Base-by-base conservation (phyloP, 352 stramenopile species). In the Saprolegnia parasitica region DNA sequence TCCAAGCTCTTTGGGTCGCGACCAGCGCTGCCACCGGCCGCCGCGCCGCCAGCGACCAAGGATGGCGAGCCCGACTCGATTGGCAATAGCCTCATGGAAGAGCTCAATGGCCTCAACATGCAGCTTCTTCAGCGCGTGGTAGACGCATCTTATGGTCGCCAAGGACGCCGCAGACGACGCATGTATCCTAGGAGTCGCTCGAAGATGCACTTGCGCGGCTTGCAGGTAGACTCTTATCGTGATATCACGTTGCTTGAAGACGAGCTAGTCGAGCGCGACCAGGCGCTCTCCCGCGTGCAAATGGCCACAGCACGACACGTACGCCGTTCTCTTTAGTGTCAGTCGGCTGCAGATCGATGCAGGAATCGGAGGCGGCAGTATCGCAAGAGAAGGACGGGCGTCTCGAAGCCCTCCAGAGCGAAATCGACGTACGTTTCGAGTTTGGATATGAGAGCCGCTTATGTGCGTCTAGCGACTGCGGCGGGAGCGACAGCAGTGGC, bases 41-140 rank as follows among this genome's bases (percentile, higher is more conserved):
- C 58, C 4, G 13, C 37, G 21, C 6, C 37, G 24, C 10, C 56
- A 8, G 13, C 42, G 13, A 2, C 47, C 24, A 55, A 55, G 5
- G 52, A 60, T 8, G 35, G n/a, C 1, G 21, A 26, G 18, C 49
- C 63, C 21, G 23, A 26, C 16, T 29, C 63, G n/a, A 13, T 18
- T 4, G 39, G n/a, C 16, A 87, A 83, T 29, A 93, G 83, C 56
- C 76, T 93, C 50, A 70, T 93, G 29, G 81, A 93, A 65, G 85
- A 93, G 60, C 77, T 93, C 10, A 93, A 93, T 70, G 82, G 82
- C 0, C 79, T 93, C 18, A 93, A 93, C 40, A 91, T 93, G 85
- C 79, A 90, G 75, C 71, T 93, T 0, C 81, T 93, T 65, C 81
- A 90, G 64, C 80, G 85, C 35, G 75, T 93, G 79, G 84, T 93